These are phyloP conservation scores for Nakazawaea sp. DNA, from an alignment of 805 yeast genomes.

Conservation along the genomic window DNA sequence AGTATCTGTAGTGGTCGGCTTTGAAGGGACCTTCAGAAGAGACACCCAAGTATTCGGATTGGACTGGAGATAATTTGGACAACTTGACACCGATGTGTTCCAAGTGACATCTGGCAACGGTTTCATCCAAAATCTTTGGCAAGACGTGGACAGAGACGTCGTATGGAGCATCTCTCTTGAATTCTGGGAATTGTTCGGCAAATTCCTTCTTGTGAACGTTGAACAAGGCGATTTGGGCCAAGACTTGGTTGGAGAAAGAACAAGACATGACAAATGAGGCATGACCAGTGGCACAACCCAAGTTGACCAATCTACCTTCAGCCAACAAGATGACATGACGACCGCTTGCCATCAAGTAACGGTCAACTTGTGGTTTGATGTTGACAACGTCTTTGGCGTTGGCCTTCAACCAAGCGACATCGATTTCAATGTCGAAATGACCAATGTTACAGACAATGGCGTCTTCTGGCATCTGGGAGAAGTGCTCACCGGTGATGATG, in stretches of 20 bases:
- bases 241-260: conserved; percentile 98
- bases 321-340: conserved; percentile 94
- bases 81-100: conserved; percentile 89
- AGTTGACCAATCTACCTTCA: conserved; percentile 98
- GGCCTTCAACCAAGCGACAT: conserved; percentile 97
- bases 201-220: conserved; percentile 77
- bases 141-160: conserved; percentile 88
- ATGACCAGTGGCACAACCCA: conserved; percentile 99
- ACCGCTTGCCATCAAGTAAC: conserved; percentile 84
- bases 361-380: conserved; percentile 99
- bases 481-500: conserved; percentile 86
- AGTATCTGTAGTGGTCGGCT: conserved; percentile 97
- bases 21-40: conserved; percentile 95
- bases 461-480: conserved; percentile 93
- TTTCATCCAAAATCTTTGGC: conserved; percentile 98
- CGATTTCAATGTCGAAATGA: conserved; percentile 98
- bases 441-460: conserved; percentile 99
- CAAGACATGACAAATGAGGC: conserved; percentile 99
- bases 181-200: conserved; percentile 79
- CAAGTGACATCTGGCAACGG: conserved; percentile 96
- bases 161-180: conserved; percentile 88
- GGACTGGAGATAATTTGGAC: conserved; percentile 66
- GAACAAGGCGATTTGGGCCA: conserved; percentile 97
- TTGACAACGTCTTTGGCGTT: conserved; percentile 90
- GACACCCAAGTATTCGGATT: conserved; percentile 91